A percentile compares a stretch with the other conserved stretches of the same genome.
phyloP scores from a whole-genome alignment of 73 alveolate species.

The Loxodes magnus region DNA sequence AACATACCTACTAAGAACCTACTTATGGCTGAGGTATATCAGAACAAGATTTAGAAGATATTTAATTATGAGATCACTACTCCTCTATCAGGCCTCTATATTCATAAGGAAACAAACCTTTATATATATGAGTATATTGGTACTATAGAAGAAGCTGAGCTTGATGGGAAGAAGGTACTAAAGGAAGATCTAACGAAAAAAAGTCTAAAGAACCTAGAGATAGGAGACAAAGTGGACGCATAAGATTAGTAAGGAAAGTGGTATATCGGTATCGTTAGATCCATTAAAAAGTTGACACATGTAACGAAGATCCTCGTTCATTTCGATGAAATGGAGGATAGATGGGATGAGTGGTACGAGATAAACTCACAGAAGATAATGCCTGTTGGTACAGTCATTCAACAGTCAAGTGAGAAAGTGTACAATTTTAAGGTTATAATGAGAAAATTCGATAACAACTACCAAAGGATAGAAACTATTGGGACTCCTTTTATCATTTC shows the following conservation, averaged over 20 bases:
- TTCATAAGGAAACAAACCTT: background rate
- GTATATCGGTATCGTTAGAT: background rate
- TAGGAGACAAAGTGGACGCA: slow-evolving; percentile 2
- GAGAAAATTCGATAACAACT: background rate
- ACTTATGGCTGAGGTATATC: too few species aligned
- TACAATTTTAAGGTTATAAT: background rate
- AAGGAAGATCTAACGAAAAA: background rate
- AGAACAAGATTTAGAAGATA: too few species aligned
- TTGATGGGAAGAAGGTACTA: background rate
- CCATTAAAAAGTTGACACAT: too few species aligned
- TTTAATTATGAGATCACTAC: too few species aligned
- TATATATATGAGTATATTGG: slow-evolving; percentile 1
- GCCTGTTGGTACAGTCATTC: background rate
- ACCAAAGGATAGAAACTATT: background rate
- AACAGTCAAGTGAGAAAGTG: background rate
- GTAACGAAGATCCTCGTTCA: too few species aligned
- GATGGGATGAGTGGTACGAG: background rate
- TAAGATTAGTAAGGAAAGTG: background rate
- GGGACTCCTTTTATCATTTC: slow-evolving; percentile 3
- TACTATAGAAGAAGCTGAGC: slow-evolving; percentile 9
- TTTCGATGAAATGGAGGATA: background rate
- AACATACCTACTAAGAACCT: too few species aligned
- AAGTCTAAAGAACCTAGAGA: background rate
- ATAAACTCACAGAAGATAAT: background rate
- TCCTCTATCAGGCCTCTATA: too few species aligned